These are phyloP conservation scores for Aspergillus uvarum DNA, from an alignment of 2,329 filamentous ascomycete genomes.

Conservation along the genomic window DNA sequence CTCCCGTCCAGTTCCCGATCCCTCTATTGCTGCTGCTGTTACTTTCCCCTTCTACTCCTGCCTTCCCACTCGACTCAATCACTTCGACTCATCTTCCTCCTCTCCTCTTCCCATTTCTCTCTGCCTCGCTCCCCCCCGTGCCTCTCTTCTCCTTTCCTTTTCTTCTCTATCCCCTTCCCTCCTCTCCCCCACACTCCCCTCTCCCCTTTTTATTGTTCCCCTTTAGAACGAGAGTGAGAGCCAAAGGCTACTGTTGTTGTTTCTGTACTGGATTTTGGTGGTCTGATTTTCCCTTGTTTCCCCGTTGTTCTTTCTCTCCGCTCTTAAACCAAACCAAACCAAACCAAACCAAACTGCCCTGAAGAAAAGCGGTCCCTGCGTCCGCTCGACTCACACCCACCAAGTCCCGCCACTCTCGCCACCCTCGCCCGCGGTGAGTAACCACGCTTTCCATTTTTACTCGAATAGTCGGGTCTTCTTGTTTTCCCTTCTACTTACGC, in stretches of 20 bases:
- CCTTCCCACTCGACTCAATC: slow-evolving; percentile 6
- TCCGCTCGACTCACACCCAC: slow-evolving; percentile 12
- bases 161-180: slow-evolving; percentile 3
- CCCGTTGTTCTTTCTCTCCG: slow-evolving; percentile 7
- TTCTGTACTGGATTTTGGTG: not conserved
- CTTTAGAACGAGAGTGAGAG: slow-evolving; percentile 1
- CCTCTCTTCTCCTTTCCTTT: not conserved
- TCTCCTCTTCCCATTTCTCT: not conserved
- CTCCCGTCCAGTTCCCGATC: slow-evolving; percentile 16
- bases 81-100: slow-evolving; percentile 5
- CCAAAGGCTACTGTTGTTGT: slow-evolving; percentile 1
- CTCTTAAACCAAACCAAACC: not conserved
- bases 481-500: slow-evolving; percentile 5
- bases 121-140: not conserved
- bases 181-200: not conserved
- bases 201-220: slow-evolving; percentile 3
- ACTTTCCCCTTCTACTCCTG: slow-evolving; percentile 10
- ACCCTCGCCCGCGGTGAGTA: slow-evolving; percentile 19
- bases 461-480: not conserved
- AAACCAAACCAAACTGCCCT: not conserved
- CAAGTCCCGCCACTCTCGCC: slow-evolving; percentile 22
- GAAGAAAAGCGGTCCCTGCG: slow-evolving; percentile 21
- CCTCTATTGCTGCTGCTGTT: not conserved
- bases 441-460: slow-evolving; percentile 8
- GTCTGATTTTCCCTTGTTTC: not conserved